Conservation (phyloP, 176 grass and related monocot genomes). For the Juncus inflexus region DNA sequence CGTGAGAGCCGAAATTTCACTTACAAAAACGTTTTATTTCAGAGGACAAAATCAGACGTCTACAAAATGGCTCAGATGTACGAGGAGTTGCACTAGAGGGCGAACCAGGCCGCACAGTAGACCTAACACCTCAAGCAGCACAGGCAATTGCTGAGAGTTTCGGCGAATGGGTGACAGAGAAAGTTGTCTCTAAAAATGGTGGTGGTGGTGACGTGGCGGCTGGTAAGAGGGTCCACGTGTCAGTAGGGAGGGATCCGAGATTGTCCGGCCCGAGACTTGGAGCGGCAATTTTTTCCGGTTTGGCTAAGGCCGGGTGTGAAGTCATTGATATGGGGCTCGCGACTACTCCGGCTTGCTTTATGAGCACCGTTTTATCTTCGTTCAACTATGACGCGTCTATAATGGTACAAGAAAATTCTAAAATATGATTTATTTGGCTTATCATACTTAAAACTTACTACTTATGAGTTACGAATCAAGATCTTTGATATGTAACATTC, state of each 20-base stretch:
- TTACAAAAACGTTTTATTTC: not conserved
- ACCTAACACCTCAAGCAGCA: slow-evolving; percentile 65
- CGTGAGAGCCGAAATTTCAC: too few relatives aligned
- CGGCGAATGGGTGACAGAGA: slow-evolving; percentile 67
- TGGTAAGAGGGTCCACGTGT: slow-evolving; percentile 34
- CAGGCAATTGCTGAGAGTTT: slow-evolving; percentile 75
- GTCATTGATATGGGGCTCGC: slow-evolving; percentile 79
- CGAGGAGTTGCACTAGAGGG: slow-evolving; percentile 71
- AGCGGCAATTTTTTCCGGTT: slow-evolving; percentile 55
- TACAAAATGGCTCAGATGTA: slow-evolving; percentile 84
- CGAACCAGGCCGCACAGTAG: slow-evolving; percentile 61
- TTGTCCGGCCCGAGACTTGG: slow-evolving; percentile 46
- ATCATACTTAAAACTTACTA: too few relatives aligned
- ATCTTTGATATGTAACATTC: too few relatives aligned
- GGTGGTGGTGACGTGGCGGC: not conserved
- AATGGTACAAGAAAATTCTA: slow-evolving; percentile 39
- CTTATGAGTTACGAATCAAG: too few relatives aligned
- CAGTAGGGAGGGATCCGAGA: slow-evolving; percentile 62
- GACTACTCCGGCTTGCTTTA: slow-evolving; percentile 85
- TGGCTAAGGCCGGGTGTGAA: slow-evolving; percentile 55
- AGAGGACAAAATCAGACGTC: slow-evolving; percentile 46
- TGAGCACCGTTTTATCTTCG: slow-evolving; percentile 57
- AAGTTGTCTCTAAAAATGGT: not conserved
- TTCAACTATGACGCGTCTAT: slow-evolving; percentile 80
- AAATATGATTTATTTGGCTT: too few relatives aligned